Conservation (phyloP, 1,284 basidiomycete species). For the Ustilago cynodontis region DNA sequence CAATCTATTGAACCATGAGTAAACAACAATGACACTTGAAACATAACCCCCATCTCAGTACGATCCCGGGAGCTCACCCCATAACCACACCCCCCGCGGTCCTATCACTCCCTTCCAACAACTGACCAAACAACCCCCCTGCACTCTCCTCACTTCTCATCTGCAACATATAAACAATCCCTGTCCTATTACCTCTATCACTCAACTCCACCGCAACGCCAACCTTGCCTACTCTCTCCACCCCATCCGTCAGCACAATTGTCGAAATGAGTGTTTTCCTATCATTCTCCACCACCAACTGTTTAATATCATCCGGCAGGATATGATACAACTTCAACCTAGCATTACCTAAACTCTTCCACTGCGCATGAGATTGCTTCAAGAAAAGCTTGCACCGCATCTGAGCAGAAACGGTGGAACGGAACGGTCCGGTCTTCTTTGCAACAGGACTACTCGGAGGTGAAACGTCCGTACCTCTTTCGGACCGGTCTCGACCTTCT, state of each 20-base stretch:
- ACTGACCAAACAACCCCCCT: slow-evolving; percentile 83
- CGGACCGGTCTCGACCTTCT: slow-evolving; percentile 35
- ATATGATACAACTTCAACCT: slow-evolving; percentile 85
- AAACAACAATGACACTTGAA: neutral
- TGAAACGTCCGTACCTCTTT: slow-evolving; percentile 45
- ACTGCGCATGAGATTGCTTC: slow-evolving; percentile 93
- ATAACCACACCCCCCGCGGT: slow-evolving; percentile 44
- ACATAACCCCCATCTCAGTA: neutral
- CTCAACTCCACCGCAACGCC: slow-evolving; percentile 96
- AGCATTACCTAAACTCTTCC: slow-evolving; percentile 93
- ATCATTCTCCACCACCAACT: slow-evolving; percentile 93
- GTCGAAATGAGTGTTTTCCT: slow-evolving; percentile 85
- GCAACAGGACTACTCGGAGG: slow-evolving; percentile 31
- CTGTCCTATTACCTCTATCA: slow-evolving; percentile 88
- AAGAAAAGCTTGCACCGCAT: slow-evolving; percentile 99
- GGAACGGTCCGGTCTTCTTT: slow-evolving; percentile 42
- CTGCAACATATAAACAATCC: slow-evolving; percentile 94
- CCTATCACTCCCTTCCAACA: slow-evolving; percentile 88
- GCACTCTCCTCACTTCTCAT: slow-evolving; percentile 84
- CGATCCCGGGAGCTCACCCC: neutral
- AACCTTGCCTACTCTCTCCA: slow-evolving; percentile 96
- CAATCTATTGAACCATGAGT: slow-evolving; percentile 7
- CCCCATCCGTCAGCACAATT: slow-evolving; percentile 93
- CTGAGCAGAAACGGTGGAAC: slow-evolving; percentile 78
- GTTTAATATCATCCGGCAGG: slow-evolving; percentile 87